Base-by-base conservation (phyloP, 2,329 filamentous ascomycete species). In the Pseudohalonectria lignicola region DNA sequence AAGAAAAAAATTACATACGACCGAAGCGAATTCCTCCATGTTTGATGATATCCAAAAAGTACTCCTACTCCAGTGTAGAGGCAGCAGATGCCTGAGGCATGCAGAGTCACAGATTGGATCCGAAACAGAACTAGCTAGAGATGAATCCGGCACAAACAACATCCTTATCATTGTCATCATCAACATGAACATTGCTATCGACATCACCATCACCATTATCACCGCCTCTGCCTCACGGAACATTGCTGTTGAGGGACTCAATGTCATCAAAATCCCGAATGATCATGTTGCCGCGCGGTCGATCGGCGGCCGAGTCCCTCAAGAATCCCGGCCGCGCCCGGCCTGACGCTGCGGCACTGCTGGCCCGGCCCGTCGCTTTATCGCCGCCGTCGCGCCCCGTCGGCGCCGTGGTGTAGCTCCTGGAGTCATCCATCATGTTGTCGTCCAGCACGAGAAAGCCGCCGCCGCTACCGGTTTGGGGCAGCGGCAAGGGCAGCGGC, bases 261-360 rank as follows among this genome's bases (percentile, higher is more conserved):
- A 34, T 13, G 43, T 50, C 52, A 33, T 62, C 59, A 53, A 62
- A 61, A 43, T 61, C 58, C 39, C 51, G 47, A 30, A 62, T 60
- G 32, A 55, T 43, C 45, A 51, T 41, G 21, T 43, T 45, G 12
- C 11, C 8, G 29, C 11, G 33, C 32, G 20, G 35, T 31, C 20
- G 26, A 23, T 21, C 30, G 31, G n/a, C 34, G 36, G 34, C 34
- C 36, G 16, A 21, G 32, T 7, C 32, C 35, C 39, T 32, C n/a
- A n/a, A n/a, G n/a, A n/a, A n/a, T n/a, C n/a, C n/a, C 31, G 12
- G 10, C 17, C 31, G n/a, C 7, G 8, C 23, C 8, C 23, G 23
- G 23, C 19, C 28, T 29, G 15, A 20, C 23, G 29, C 31, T 21
- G 31, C 18, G 11, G 4, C 12, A 13, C 4, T 18, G 16, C 31